Base-by-base conservation (phyloP, 257 asterid genomes). In the Solanum sejunctum region DNA sequence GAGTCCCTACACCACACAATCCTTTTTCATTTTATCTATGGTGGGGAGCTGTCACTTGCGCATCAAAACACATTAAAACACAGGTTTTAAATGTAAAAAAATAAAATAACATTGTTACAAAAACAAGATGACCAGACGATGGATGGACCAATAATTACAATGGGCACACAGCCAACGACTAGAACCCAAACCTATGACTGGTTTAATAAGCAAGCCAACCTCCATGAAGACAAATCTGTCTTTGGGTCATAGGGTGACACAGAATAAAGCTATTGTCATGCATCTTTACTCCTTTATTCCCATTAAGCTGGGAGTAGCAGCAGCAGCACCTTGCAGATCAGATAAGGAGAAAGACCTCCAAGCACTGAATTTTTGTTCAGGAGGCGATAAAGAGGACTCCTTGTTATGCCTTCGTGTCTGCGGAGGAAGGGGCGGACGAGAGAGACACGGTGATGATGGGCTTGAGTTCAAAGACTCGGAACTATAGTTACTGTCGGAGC, bases 391-490 rank as follows among this genome's bases (percentile, higher is more conserved):
- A 39, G 90, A 85, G 11, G 73, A 88, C 83, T 88, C 96, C 63
- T 56, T 79, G 57, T 82, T 52, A 28, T 85, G 51, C 89, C 86
- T 84, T 87, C 92, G 90, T 80, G 89, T 85, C 83, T 88, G 93
- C 0, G 97, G 94, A 17, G 98, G 98, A 86, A 92, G 87, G 79
- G 98, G 98, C 89, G 98, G 98, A 84, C 89, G 94, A 88, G 88
- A 41, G 81, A 81, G 72, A 64, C 88, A 86, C 69, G 91, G 92
- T 60, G 93, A 89, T 9, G 94, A 84, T 32, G 94, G 92, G 72
- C 87, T 89, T 21, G 92, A 92, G 88, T 84, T 91, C n/a, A 94
- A 88, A 84, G 91, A 89, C 52, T 90, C 93, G 0, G 92, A 89
- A 80, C 87, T 92, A 70, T 86, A 84, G 39, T 45, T 88, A 86